These are phyloP conservation scores for Eucalyptus pumila DNA, from an alignment of 345 rosid species.

Conservation along the genomic window DNA sequence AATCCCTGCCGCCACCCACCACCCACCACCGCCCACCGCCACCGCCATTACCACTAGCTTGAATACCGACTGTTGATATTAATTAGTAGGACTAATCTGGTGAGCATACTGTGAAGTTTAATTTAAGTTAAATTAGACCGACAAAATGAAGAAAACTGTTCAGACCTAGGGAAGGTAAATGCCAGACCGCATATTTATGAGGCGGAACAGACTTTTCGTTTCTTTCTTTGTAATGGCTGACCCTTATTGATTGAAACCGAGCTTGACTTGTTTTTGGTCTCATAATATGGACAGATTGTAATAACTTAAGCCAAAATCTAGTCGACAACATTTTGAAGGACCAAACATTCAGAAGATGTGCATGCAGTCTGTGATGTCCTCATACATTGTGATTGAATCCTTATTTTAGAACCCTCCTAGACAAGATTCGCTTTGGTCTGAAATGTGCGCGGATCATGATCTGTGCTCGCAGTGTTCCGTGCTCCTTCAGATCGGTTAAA, in stretches of 20 bases:
- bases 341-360: not conserved
- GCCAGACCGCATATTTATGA: not conserved
- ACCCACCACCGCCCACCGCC: not conserved
- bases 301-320: not conserved
- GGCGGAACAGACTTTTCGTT: not conserved
- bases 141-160: not conserved
- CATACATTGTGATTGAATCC: not conserved
- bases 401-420: not conserved
- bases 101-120: not conserved
- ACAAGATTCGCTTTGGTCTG: not conserved
- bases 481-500: not conserved
- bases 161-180: not conserved
- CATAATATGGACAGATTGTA: not conserved
- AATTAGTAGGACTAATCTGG: not conserved
- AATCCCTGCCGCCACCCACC: not conserved
- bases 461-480: not conserved
- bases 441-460: not conserved
- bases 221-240: not conserved
- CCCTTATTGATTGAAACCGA: not conserved
- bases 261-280: not conserved
- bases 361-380: not conserved
- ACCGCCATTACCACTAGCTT: not conserved
- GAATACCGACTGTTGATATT: not conserved
- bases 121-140: not conserved
- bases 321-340: not conserved